A percentile compares a stretch with the other conserved stretches of the same genome.
phyloP scores from a whole-genome alignment of 2,329 filamentous ascomycete genomes.

The Drechslerella dactyloides region DNA sequence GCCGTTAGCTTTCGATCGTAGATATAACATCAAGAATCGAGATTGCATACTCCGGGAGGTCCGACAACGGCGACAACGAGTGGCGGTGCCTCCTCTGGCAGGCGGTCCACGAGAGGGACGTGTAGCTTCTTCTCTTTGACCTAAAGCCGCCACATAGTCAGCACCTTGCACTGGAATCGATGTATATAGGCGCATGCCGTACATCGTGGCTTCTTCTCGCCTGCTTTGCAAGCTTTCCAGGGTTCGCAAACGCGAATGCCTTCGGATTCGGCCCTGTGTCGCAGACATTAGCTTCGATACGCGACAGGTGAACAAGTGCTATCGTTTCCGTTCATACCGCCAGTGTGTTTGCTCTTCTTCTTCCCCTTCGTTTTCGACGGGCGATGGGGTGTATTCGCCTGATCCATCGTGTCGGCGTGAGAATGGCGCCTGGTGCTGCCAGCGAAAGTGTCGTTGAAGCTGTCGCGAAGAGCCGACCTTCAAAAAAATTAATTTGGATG shows the following conservation, averaged over 20 bases:
- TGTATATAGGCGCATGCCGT: conserved; percentile 54
- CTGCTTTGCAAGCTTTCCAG: conserved; percentile 78
- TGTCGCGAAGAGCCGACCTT: conserved; percentile 18
- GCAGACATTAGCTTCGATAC: conserved; percentile 25
- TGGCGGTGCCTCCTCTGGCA: conserved; percentile 93
- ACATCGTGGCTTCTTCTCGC: conserved; percentile 76
- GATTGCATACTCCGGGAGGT: conserved; percentile 76
- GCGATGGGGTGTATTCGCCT: conserved; percentile 48
- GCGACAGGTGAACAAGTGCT: not conserved
- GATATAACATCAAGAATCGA: not conserved
- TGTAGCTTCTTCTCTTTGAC: conserved; percentile 95
- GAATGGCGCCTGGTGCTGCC: not conserved
- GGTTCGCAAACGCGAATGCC: conserved; percentile 83
- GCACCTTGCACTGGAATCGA: conserved; percentile 42
- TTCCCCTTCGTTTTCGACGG: conserved; percentile 34
- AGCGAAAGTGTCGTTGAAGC: not conserved
- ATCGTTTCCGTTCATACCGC: conserved; percentile 61
- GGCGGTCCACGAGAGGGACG: conserved; percentile 92
- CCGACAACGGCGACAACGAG: conserved; percentile 93
- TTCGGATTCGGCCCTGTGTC: conserved; percentile 77
- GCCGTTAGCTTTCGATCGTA: conserved; percentile 18
- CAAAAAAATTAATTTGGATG: not conserved
- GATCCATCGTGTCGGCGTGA: conserved; percentile 33
- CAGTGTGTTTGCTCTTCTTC: conserved; percentile 59
- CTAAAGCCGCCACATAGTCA: conserved; percentile 59